Evolutionary conservation across 2,329 filamentous ascomycete species (phyloP), one percentile per base, ranked within the genome.

Genomic region (Cryphonectria radicalis): DNA sequence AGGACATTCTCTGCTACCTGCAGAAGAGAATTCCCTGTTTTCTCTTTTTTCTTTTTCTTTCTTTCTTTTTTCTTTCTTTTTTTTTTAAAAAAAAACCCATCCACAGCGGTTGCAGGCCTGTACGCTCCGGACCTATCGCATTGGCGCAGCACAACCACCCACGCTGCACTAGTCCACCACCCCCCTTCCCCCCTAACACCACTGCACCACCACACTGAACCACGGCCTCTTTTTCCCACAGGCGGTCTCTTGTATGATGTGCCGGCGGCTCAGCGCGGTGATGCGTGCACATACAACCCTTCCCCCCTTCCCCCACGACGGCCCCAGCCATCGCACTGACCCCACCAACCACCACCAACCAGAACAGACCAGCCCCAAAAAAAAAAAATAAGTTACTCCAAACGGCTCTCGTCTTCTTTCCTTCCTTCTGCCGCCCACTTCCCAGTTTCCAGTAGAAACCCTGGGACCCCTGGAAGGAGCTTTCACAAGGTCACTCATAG

Each of bases 261-360:
- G 19, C 43, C n/a, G n/a, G n/a, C 43, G 43, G 43, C 43, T 46
- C 43, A 22, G 17, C 42, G 13, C 42, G 14, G 42, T 43, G 42
- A 13, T 43, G 42, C 42, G 13, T 13, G 3, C 42, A 13, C 42
- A 43, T 13, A 43, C 42, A 13, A 17, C 42, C 13, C 42, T 32
- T 32, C 28, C 28, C 28, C 28, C 28, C 3, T 32, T 3, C 28
- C 28, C 28, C 28, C 28, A 32, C 28, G 28, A 19, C 42, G 14
- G 19, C 42, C 42, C 55, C 55, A 59, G 55, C 55, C 55, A 59
- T 59, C 55, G 55, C 55, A 59, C 28, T 59, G 55, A 59, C 55
- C 55, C 25, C 28, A 32, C 55, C 28, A n/a, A 32, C 14, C 25
- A 28, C n/a, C n/a, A 59, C 25, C 55, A 28, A 19, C 46, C 46